Evolutionary conservation across 2,329 filamentous ascomycete species (phyloP).

Genomic region (Alternaria panax): DNA sequence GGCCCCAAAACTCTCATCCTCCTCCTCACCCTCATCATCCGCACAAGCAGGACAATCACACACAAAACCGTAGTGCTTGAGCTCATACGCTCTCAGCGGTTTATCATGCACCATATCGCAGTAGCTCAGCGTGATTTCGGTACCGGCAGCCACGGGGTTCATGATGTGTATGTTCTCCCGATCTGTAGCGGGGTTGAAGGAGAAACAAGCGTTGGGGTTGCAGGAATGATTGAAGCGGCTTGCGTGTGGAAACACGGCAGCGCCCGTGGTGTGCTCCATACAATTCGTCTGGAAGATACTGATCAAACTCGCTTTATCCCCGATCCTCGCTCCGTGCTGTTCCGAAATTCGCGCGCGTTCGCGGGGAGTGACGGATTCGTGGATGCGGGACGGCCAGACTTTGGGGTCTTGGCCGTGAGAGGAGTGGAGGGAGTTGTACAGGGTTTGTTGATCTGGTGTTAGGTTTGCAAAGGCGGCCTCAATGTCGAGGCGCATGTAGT

Average conservation of each 20-base stretch:
- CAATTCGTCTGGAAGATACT: slow-evolving; percentile 54
- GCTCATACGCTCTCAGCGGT: slow-evolving; percentile 37
- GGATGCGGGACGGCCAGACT: slow-evolving; percentile 38
- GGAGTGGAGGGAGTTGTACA: slow-evolving; percentile 42
- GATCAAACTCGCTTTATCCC: slow-evolving; percentile 26
- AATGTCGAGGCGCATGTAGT: slow-evolving; percentile 47
- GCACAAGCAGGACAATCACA: slow-evolving; percentile 50
- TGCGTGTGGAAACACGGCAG: slow-evolving; percentile 47
- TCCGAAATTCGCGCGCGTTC: slow-evolving; percentile 40
- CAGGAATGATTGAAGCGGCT: slow-evolving; percentile 54
- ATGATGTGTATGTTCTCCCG: slow-evolving; percentile 47
- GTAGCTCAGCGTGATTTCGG: slow-evolving; percentile 51
- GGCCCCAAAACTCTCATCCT: slow-evolving; percentile 34
- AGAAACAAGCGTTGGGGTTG: slow-evolving; percentile 50
- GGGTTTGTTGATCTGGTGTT: slow-evolving; percentile 21
- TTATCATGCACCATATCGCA: slow-evolving; percentile 46
- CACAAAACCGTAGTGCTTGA: slow-evolving; percentile 48
- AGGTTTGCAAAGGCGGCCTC: slow-evolving; percentile 33
- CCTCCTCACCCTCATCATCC: slow-evolving; percentile 39
- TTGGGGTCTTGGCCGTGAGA: slow-evolving; percentile 36
- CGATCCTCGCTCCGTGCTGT: slow-evolving; percentile 42
- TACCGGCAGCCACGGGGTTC: slow-evolving; percentile 42
- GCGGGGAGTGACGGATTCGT: slow-evolving; percentile 19
- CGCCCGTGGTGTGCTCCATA: slow-evolving; percentile 45
- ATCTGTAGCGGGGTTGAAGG: slow-evolving; percentile 42